Conservation (phyloP, 2,329 filamentous ascomycete species). For the Xylariaceae sp. region DNA sequence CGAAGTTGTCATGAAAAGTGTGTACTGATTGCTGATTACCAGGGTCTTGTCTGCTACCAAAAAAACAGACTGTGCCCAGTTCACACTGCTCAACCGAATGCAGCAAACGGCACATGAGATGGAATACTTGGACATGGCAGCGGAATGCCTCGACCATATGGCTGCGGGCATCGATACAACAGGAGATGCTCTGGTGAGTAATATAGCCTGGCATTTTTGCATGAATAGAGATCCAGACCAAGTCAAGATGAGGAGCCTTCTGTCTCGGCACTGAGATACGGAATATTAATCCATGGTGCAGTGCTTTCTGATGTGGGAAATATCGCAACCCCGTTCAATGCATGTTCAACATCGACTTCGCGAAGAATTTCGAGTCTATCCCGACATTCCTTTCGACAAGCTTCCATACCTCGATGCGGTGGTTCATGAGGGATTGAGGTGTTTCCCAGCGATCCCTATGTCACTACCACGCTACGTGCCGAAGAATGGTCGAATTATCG, state of each 20-base stretch:
- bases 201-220: too few relatives aligned
- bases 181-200: slow-evolving; percentile 51
- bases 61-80: slow-evolving; percentile 43
- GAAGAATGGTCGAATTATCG: slow-evolving; percentile 49
- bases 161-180: slow-evolving; percentile 70
- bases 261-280: too few relatives aligned
- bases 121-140: slow-evolving; percentile 53
- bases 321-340: slow-evolving; percentile 56
- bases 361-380: slow-evolving; percentile 46
- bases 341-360: slow-evolving; percentile 49
- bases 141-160: slow-evolving; percentile 70
- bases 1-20: too few relatives aligned
- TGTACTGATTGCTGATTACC: too few relatives aligned
- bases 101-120: slow-evolving; percentile 48
- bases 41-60: slow-evolving; percentile 48
- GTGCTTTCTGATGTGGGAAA: slow-evolving; percentile 68
- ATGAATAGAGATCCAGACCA: too few relatives aligned
- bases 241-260: too few relatives aligned
- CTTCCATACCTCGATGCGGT: slow-evolving; percentile 60
- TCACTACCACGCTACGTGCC: slow-evolving; percentile 60
- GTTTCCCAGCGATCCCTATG: slow-evolving; percentile 64
- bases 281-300: too few relatives aligned
- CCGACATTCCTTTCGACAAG: slow-evolving; percentile 41
- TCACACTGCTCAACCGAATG: slow-evolving; percentile 58
- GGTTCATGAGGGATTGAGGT: slow-evolving; percentile 58